phyloP scores from a whole-genome alignment of 129 eudicot genomes.

The Ambrosia artemisiifolia region DNA sequence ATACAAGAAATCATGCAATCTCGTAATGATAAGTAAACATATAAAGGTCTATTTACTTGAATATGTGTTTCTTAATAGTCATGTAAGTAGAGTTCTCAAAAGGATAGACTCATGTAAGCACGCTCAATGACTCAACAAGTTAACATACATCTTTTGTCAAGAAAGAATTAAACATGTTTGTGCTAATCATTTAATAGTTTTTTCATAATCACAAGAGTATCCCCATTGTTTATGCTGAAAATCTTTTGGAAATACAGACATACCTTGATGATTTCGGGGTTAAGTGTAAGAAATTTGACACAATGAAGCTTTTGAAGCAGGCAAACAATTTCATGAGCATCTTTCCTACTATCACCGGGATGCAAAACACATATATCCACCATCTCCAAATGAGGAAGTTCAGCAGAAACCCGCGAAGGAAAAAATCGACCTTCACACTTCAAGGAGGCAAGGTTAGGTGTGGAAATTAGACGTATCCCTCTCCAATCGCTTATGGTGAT shows the following conservation, averaged over 20 bases:
- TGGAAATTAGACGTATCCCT: not conserved
- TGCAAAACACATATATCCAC: not conserved
- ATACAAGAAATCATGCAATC: not conserved
- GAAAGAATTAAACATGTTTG: no score
- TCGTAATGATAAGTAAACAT: not conserved
- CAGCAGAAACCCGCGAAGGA: not conserved
- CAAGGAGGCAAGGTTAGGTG: not conserved
- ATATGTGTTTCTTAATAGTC: not conserved
- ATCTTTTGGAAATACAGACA: no score
- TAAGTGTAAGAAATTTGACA: slow-evolving; percentile 10
- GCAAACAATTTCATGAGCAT: not conserved
- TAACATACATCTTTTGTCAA: no score
- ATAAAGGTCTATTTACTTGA: not conserved
- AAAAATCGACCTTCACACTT: not conserved
- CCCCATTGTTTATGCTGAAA: not conserved
- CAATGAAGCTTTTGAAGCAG: slow-evolving; percentile 2
- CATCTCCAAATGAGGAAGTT: slow-evolving; percentile 2
- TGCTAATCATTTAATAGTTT: not conserved
- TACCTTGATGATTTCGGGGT: slow-evolving; percentile 5
- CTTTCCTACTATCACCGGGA: not conserved
- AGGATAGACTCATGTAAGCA: no score
- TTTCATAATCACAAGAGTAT: not conserved
- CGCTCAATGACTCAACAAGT: no score
- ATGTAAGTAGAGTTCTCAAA: no score
- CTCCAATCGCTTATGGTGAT: not conserved